Evolutionary conservation across 768 basidiomycete genomes (phyloP).

Genomic region (Scleroderma bovista): DNA sequence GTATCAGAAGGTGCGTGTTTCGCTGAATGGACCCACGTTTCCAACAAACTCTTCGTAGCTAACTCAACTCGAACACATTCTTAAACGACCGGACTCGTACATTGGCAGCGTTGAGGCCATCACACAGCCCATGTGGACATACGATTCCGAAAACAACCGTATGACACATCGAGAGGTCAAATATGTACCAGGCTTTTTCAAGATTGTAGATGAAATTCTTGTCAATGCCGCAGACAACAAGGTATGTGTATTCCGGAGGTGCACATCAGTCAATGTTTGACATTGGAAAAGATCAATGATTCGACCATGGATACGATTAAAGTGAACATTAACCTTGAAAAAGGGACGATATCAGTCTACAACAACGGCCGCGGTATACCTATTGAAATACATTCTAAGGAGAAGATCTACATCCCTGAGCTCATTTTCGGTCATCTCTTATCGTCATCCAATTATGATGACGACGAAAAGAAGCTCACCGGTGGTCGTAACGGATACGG

Average conservation of each 20-base stretch:
- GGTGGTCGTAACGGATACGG: constrained; percentile 99
- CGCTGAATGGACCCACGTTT: not conserved
- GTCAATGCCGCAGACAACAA: constrained; percentile 99
- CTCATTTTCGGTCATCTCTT: constrained; percentile 95
- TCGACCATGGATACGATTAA: constrained; percentile 87
- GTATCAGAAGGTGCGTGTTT: constrained; percentile 69
- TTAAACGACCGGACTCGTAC: constrained; percentile 90
- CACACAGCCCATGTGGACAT: constrained; percentile 90
- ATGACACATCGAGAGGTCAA: constrained; percentile 81
- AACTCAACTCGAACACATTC: constrained; percentile 89
- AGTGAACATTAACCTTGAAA: constrained; percentile 78
- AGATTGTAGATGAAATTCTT: constrained; percentile 98
- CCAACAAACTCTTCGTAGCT: constrained; percentile 47
- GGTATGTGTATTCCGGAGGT: constrained; percentile 40
- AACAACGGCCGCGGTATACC: constrained; percentile 98
- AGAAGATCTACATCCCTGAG: constrained; percentile 94
- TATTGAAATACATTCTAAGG: constrained; percentile 88
- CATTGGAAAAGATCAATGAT: constrained; percentile 74
- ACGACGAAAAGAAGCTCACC: constrained; percentile 96
- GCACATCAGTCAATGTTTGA: not conserved
- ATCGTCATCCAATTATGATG: constrained; percentile 95
- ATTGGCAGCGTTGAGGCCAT: constrained; percentile 93
- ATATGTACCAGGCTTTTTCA: constrained; percentile 97
- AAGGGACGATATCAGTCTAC: constrained; percentile 82
- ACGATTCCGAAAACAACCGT: constrained; percentile 74